Evolutionary conservation across 352 stramenopile species (phyloP), one percentile per base, ranked within the genome.

Genomic region (Globisporangium radiosum): DNA sequence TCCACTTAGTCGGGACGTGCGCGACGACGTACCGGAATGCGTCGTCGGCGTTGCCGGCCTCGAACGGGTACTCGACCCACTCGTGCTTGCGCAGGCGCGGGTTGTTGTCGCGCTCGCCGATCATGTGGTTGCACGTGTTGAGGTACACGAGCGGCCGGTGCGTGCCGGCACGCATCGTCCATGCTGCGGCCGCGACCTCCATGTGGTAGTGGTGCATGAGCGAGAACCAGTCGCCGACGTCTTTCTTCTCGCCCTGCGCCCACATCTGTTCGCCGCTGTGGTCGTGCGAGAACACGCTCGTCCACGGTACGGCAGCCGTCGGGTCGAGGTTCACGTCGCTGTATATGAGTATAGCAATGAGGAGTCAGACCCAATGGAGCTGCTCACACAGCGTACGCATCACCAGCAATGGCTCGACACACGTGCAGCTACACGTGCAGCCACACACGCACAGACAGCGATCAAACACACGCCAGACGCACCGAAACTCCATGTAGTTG

Each of bases 101-200:
- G 62, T 94, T 94, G 64, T 91, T 94, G 72, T 94, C 85, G 47
- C 63, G 73, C 66, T 94, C 76, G 49, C 85, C 81, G 60, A 94
- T 91, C 82, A 94, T 90, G 82, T 94, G 85, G 57, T 94, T 94
- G 75, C 85, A 94, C 52, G 85, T 94, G 75, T 93, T 94, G 59
- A 94, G 78, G 63, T 75, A 94, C n/a, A 93, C 66, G 44, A 84
- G 73, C 47, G 85, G 85, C 6, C 85, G 83, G 45, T 84, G 57
- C 17, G 64, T 76, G 64, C 73, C 70, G 7, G 52, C 60, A 13
- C 67, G 59, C 44, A 76, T 47, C 48, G 70, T 59, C 85, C 85
- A 94, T 38, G 78, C 69, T 10, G 54, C 56, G 57, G 70, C 68
- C 42, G 59, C 25, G 37, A 91, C 63, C 40, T 94, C 83, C 1